Conservation (phyloP, 441 rosid species). For the Theobroma grandiflorum region DNA sequence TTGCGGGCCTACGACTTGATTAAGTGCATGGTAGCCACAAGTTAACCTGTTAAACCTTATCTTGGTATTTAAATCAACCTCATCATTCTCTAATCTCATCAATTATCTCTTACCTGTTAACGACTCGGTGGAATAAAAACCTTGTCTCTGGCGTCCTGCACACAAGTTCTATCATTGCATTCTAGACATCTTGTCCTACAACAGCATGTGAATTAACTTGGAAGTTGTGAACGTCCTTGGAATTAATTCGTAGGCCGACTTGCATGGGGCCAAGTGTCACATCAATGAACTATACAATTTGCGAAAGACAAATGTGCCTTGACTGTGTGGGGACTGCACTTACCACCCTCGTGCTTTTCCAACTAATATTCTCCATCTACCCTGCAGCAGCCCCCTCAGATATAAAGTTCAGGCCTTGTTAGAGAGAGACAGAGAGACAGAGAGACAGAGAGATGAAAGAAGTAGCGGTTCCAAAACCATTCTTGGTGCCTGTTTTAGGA, state of each 20-base stretch:
- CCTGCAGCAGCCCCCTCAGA: not conserved
- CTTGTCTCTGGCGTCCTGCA: not conserved
- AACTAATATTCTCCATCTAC: slow-evolving; percentile 42
- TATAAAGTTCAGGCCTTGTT: slow-evolving; percentile 1
- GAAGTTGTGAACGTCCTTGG: not conserved
- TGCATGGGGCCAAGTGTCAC: not conserved
- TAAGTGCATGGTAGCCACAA: not conserved
- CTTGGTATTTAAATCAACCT: not conserved
- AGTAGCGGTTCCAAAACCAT: slow-evolving; percentile 26
- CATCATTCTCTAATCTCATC: not conserved
- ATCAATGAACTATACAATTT: not conserved
- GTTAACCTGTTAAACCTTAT: not conserved
- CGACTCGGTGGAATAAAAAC: not conserved
- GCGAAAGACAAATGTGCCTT: not conserved
- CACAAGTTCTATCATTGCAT: not conserved
- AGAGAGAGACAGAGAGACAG: not conserved
- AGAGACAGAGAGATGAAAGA: slow-evolving; percentile 28
- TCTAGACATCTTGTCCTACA: not conserved
- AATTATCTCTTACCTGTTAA: not conserved
- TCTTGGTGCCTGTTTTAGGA: slow-evolving; percentile 12
- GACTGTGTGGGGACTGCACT: not conserved
- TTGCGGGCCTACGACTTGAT: no score
- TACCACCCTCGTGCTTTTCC: slow-evolving; percentile 34
- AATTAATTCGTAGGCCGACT: not conserved
- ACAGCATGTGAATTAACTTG: not conserved